These are phyloP conservation scores for Aotearoamyces nothofagi DNA, from an alignment of 2,329 filamentous ascomycete species.

Conservation along the genomic window DNA sequence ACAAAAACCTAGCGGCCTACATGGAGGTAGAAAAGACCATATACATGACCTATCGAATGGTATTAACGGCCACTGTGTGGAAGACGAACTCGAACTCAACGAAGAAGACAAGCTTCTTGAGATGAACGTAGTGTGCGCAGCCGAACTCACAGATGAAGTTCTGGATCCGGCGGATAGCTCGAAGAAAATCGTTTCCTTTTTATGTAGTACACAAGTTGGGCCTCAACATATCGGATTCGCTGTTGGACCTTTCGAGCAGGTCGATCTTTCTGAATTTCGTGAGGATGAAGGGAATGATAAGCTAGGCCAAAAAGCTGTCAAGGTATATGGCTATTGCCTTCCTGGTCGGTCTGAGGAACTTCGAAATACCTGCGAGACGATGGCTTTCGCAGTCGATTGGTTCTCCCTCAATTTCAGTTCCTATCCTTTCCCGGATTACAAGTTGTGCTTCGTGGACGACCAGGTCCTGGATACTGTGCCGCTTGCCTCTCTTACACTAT, in stretches of 20 bases:
- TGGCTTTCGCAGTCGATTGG: slow-evolving; percentile 79
- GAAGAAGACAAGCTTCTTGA: slow-evolving; percentile 81
- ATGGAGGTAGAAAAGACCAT: slow-evolving; percentile 25
- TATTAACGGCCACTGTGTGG: background rate
- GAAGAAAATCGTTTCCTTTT: slow-evolving; percentile 81
- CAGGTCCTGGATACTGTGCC: slow-evolving; percentile 59
- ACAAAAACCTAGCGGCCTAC: slow-evolving; percentile 18
- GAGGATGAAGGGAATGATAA: slow-evolving; percentile 86
- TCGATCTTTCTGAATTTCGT: slow-evolving; percentile 78
- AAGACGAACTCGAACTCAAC: slow-evolving; percentile 22
- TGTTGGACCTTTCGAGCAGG: slow-evolving; percentile 85
- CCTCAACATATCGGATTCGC: slow-evolving; percentile 88
- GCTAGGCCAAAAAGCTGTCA: slow-evolving; percentile 74
- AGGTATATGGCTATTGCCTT: slow-evolving; percentile 82
- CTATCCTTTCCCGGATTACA: slow-evolving; percentile 86
- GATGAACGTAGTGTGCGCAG: slow-evolving; percentile 81
- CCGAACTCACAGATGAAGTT: slow-evolving; percentile 72
- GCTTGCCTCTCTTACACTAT: slow-evolving; percentile 71
- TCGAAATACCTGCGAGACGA: slow-evolving; percentile 70
- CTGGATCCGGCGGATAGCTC: slow-evolving; percentile 61
- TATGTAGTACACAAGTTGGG: slow-evolving; percentile 57
- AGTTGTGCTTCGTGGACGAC: slow-evolving; percentile 89
- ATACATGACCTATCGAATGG: slow-evolving; percentile 4
- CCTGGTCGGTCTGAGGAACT: slow-evolving; percentile 72
- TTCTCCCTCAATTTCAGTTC: slow-evolving; percentile 79